phyloP scores from a whole-genome alignment of 345 rosid genomes.

The Moringa oleifera region DNA sequence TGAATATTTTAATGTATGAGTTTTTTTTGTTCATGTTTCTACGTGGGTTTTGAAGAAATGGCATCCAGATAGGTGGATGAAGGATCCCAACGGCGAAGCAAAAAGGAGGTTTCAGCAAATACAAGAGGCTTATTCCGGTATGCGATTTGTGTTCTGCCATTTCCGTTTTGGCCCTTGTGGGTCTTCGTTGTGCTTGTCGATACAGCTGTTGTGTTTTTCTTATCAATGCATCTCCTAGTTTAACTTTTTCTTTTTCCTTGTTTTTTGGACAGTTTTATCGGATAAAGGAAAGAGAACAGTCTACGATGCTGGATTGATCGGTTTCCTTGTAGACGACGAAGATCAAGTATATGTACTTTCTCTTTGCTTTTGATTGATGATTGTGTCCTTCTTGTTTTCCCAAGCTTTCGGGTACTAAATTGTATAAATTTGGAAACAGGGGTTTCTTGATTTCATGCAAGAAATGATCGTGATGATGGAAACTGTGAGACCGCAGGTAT shows the following conservation, averaged over 20 bases:
- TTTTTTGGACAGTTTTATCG: slow-evolving; percentile 19
- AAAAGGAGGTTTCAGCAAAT: slow-evolving; percentile 33
- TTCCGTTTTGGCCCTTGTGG: not conserved
- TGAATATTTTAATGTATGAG: not conserved
- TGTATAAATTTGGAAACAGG: slow-evolving; percentile 15
- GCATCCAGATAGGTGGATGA: slow-evolving; percentile 40
- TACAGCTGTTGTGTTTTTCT: too few species aligned
- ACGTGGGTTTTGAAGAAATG: slow-evolving; percentile 27
- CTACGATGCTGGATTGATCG: slow-evolving; percentile 32
- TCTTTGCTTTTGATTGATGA: too few species aligned
- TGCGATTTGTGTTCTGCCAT: not conserved
- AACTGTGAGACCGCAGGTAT: slow-evolving; percentile 19
- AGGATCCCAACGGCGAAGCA: slow-evolving; percentile 23
- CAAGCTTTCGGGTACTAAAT: too few species aligned
- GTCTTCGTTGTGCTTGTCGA: too few species aligned
- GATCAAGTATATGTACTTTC: slow-evolving; percentile 34
- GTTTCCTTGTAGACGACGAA: slow-evolving; percentile 24
- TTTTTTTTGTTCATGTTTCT: not conserved
- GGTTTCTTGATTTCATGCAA: slow-evolving; percentile 34
- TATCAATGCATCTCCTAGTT: too few species aligned
- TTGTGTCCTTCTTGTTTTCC: too few species aligned
- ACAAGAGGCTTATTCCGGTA: slow-evolving; percentile 41
- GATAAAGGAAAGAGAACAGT: slow-evolving; percentile 21
- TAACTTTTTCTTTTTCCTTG: too few species aligned
- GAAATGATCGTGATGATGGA: slow-evolving; percentile 34